phyloP scores from a whole-genome alignment of 2,329 filamentous ascomycete genomes.

The Aspergillus pseudonomiae region DNA sequence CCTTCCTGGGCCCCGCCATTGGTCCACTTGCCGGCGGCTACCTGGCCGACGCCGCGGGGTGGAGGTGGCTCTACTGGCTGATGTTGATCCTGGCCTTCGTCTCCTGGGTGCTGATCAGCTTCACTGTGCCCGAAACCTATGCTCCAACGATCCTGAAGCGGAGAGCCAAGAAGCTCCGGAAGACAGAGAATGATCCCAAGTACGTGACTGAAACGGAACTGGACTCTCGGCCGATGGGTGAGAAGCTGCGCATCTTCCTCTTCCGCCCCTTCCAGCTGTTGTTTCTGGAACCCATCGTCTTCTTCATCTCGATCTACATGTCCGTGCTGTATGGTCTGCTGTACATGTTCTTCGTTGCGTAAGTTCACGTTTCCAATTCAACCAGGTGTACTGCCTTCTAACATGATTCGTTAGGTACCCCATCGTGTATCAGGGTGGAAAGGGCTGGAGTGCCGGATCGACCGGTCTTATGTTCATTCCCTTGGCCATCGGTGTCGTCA shows the following conservation, averaged over 20 bases:
- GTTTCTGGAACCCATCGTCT: slow-evolving; percentile 80
- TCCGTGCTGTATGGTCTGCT: slow-evolving; percentile 64
- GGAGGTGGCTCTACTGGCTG: slow-evolving; percentile 88
- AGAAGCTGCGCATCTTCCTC: slow-evolving; percentile 74
- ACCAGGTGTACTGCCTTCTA: slow-evolving; percentile 9
- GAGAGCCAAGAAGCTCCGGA: slow-evolving; percentile 72
- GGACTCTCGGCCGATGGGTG: slow-evolving; percentile 68
- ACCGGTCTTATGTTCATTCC: slow-evolving; percentile 89
- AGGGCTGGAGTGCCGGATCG: slow-evolving; percentile 72
- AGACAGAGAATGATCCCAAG: slow-evolving; percentile 65
- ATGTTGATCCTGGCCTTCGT: slow-evolving; percentile 74
- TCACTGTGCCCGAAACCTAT: slow-evolving; percentile 90
- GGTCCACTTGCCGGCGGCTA: slow-evolving; percentile 78
- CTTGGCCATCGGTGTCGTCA: slow-evolving; percentile 72
- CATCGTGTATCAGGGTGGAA: slow-evolving; percentile 74
- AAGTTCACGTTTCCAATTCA: slow-evolving; percentile 48
- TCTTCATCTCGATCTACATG: slow-evolving; percentile 85
- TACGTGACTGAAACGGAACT: slow-evolving; percentile 82
- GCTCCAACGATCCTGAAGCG: slow-evolving; percentile 73
- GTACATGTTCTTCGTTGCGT: slow-evolving; percentile 57
- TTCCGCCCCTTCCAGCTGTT: slow-evolving; percentile 83
- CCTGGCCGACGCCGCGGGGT: slow-evolving; percentile 68
- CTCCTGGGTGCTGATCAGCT: slow-evolving; percentile 75
- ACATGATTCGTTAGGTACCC: slow-evolving; percentile 40
- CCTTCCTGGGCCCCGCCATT: slow-evolving; percentile 79